Base-by-base conservation (phyloP, 192 early-diverging fungal genomes). In the Coemansia asiatica region DNA sequence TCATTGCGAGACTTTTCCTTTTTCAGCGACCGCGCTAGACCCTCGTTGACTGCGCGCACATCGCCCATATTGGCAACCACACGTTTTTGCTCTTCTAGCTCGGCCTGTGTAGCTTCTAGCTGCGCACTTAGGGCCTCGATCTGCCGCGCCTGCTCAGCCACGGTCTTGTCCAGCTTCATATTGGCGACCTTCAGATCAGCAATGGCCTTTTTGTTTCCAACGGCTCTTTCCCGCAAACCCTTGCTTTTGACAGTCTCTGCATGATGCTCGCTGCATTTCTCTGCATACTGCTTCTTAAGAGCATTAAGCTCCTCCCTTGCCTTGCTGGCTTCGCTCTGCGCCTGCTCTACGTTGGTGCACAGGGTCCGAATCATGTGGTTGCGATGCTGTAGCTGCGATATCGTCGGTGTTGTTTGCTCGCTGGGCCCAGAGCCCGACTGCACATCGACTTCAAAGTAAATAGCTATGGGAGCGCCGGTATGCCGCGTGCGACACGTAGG, bases 31-130 rank as follows among this genome's bases (percentile, higher is more conserved):
- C 74, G 74, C 13, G 54, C 57, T 9, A 82, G 64, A 54, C 61
- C 67, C 50, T 82, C 79, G 48, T 73, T 82, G 31, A 67, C 58
- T 12, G 67, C 46, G 13, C 70, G 79, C 49, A 82, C 71, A 48
- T 73, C 64, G 19, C 71, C 74, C 79, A 82, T 69, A 19, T 49
- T 60, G 18, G 31, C 49, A 2, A 76, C 74, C 6, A 82, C 64
- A 5, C 71, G 64, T 7, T 60, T 71, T 53, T 81, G 79, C 56
- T 82, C 79, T 2, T 50, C 55, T 26, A 76, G 54, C 63, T 76
- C 67, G 0, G 56, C 53, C 4, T 50, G 46, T 5, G 72, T 62
- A 10, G 49, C 49, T 4, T 44, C 44, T 18, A 63, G 62, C 2
- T 53, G 38, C 15, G 10, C 26, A n/a, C 57, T 7, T 13, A 69